Conservation (phyloP, 2,329 filamentous ascomycete species). For the Hymenoscyphus salicellus region DNA sequence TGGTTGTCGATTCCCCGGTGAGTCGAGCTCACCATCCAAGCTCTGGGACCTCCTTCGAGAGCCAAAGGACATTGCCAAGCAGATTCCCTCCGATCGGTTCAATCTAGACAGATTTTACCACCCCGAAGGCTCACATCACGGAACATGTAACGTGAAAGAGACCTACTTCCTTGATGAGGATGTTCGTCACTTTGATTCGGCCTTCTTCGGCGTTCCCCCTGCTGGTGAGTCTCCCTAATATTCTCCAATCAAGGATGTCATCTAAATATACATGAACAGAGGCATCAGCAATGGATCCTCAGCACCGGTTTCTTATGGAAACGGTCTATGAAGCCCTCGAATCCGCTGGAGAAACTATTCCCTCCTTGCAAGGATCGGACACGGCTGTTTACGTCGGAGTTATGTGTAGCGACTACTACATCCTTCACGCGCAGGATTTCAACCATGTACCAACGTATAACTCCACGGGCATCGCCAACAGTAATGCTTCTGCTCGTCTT, state of each 20-base stretch:
- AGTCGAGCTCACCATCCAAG: background rate
- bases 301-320: conserved; percentile 17
- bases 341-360: conserved; percentile 20
- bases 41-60: background rate
- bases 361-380: conserved; percentile 20
- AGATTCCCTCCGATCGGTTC: conserved; percentile 5
- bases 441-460: conserved; percentile 35
- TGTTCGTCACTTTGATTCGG: conserved; percentile 38
- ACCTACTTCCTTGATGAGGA: conserved; percentile 37
- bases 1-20: conserved; percentile 7
- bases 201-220: conserved; percentile 31
- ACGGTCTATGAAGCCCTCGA: conserved; percentile 29
- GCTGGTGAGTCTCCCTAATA: no score
- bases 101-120: conserved; percentile 4
- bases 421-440: conserved; percentile 35
- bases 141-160: background rate
- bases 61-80: background rate
- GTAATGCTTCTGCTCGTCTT: conserved; percentile 40
- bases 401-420: conserved; percentile 26
- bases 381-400: conserved; percentile 34
- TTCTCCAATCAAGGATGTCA: no score
- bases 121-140: conserved; percentile 37
- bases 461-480: conserved; percentile 34
- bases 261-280: conserved; percentile 12
- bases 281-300: conserved; percentile 15